Evolutionary conservation across 805 yeast species (phyloP), one percentile per base, ranked within the genome.

Genomic region (Danielia reshetovae): DNA sequence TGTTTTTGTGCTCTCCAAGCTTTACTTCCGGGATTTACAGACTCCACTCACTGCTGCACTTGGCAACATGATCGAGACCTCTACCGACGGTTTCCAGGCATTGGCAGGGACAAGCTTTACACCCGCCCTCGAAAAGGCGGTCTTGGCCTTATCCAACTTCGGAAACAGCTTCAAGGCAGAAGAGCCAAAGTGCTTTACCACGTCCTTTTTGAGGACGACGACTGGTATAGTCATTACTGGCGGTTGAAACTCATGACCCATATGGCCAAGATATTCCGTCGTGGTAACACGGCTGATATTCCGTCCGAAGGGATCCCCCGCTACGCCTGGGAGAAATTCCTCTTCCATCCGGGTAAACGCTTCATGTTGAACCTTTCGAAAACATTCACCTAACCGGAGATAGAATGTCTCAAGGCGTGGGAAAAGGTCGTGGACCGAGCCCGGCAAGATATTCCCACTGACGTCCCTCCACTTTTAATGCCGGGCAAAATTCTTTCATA

Each of bases 111-210:
- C 18, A 26, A 26, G 18, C 6, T 26, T 5, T 26, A 26, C 29
- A 13, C 29, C 7, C 17, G 29, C 6, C 29, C 29, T 5, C 18
- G 8, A 7, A 12, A 11, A 7, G 29, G 29, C 5, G 29, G 29
- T 7, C n/a, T 14, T 26, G 29, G 29, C 7, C 6, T 26, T 6
- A 26, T 26, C 18, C n/a, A 26, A 16, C 12, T 7, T 13, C 8
- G 29, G 6, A 9, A 13, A 16, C 29, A 26, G n/a, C 7, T 26
- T 18, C 16, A 13, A 6, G 29, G 29, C 7, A 16, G 14, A 6
- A 16, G 29, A 26, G 29, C 29, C 7, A 26, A 26, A 12, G 29
- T 26, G 18, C 7, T 26, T 5, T 26, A 26, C 17, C 29, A 26
- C 5, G 18, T 26, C 18, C 6, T 26, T 7, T 7, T 13, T 5